Evolutionary conservation across 2,329 filamentous ascomycete genomes (phyloP).

Genomic region (Sarocladium strictum): DNA sequence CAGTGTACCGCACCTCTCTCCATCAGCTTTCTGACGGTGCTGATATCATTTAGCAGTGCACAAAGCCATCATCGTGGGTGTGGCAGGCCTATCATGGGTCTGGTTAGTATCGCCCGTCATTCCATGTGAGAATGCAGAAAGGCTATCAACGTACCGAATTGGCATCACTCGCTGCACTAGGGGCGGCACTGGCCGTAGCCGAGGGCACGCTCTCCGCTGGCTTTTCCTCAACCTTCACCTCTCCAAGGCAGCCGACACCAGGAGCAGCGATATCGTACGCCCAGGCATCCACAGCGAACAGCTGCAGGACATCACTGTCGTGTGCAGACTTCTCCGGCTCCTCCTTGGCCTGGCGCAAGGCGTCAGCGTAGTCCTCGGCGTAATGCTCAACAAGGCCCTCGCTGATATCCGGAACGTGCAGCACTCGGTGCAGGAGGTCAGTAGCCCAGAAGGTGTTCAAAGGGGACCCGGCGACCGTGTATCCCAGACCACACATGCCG

Average conservation of each 20-base stretch:
- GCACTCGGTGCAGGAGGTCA: slow-evolving; percentile 61
- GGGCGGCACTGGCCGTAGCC: slow-evolving; percentile 12
- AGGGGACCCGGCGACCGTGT: slow-evolving; percentile 49
- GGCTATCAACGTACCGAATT: slow-evolving; percentile 29
- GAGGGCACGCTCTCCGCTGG: slow-evolving; percentile 9
- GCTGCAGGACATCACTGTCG: slow-evolving; percentile 59
- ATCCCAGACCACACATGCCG: slow-evolving; percentile 56
- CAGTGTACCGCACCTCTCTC: neutral
- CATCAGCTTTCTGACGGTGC: too few species aligned
- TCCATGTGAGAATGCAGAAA: slow-evolving; percentile 18
- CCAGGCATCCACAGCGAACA: slow-evolving; percentile 64
- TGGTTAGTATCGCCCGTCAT: slow-evolving; percentile 41
- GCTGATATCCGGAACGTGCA: slow-evolving; percentile 56
- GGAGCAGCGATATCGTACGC: slow-evolving; percentile 59
- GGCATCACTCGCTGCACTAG: slow-evolving; percentile 32
- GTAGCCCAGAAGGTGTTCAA: slow-evolving; percentile 60
- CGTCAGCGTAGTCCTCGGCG: slow-evolving; percentile 50
- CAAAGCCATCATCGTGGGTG: slow-evolving; percentile 36
- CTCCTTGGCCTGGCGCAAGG: slow-evolving; percentile 43
- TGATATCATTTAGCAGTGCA: slow-evolving; percentile 20
- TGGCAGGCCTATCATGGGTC: slow-evolving; percentile 45
- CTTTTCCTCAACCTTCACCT: slow-evolving; percentile 12
- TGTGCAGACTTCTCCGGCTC: slow-evolving; percentile 41
- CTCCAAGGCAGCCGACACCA: slow-evolving; percentile 54
- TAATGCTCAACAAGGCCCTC: slow-evolving; percentile 58